Evolutionary conservation across 2,329 filamentous ascomycete species (phyloP).

Genomic region (Setomelanomma holmii): DNA sequence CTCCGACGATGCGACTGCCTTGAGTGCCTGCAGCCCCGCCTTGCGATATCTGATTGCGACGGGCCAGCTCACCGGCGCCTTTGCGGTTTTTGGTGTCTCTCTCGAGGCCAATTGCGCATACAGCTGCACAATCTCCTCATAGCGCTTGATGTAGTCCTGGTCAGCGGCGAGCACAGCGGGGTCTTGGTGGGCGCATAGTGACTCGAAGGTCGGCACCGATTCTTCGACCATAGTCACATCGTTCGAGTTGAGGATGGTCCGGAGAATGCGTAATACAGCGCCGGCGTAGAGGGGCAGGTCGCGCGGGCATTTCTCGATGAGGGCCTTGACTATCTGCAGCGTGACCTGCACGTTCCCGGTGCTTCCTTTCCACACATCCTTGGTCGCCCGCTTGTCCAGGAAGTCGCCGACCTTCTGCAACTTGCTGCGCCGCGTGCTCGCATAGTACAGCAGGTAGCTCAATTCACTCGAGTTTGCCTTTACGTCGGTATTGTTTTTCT

Average conservation of each 20-base stretch:
- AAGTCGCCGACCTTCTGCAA: constrained; percentile 95
- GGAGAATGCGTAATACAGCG: constrained; percentile 83
- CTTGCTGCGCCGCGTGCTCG: constrained; percentile 91
- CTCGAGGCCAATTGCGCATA: constrained; percentile 84
- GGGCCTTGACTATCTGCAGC: constrained; percentile 85
- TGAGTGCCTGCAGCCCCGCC: constrained; percentile 71
- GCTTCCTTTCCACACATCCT: constrained; percentile 86
- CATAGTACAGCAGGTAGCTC: constrained; percentile 96
- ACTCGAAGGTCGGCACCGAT: constrained; percentile 83
- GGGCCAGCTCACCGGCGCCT: constrained; percentile 68
- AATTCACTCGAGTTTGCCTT: constrained; percentile 97
- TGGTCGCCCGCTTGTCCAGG: constrained; percentile 90
- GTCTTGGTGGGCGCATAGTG: constrained; percentile 89
- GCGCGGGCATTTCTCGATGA: constrained; percentile 91
- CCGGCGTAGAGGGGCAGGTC: constrained; percentile 88
- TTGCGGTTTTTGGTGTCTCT: constrained; percentile 51
- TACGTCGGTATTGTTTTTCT: constrained; percentile 85
- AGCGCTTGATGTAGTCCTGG: constrained; percentile 80
- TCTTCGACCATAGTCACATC: constrained; percentile 94
- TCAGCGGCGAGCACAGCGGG: constrained; percentile 84
- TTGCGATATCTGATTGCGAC: constrained; percentile 70
- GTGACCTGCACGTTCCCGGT: constrained; percentile 95
- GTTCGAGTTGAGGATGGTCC: constrained; percentile 80
- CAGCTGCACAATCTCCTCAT: constrained; percentile 78
- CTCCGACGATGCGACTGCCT: constrained; percentile 80